Evolutionary conservation across 106 monocot species (phyloP).

Genomic region (Platanthera guangdongensis): DNA sequence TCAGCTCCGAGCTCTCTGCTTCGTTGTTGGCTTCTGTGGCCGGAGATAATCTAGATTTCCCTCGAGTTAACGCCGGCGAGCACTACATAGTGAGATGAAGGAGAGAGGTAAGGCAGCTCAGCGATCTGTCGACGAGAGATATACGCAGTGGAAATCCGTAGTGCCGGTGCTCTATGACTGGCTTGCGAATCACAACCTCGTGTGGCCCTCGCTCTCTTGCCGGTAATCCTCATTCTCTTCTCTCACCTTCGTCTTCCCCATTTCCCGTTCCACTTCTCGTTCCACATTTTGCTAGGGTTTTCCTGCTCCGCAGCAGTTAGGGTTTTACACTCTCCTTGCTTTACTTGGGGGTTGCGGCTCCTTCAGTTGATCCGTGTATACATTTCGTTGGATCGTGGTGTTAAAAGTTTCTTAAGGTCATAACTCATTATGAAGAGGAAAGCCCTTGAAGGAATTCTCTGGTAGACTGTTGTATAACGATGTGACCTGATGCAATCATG

Average conservation of each 20-base stretch:
- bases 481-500: no score
- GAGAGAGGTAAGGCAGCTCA: slow-evolving; percentile 32
- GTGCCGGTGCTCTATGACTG: slow-evolving; percentile 99
- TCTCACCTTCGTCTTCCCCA: not conserved
- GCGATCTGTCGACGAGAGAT: slow-evolving; percentile 66
- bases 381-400: not conserved
- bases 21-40: no score
- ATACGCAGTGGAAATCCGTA: slow-evolving; percentile 90
- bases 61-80: not conserved
- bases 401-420: no score
- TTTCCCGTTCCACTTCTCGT: not conserved
- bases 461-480: no score
- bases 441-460: no score
- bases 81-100: slow-evolving; percentile 36
- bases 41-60: no score
- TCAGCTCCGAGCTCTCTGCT: no score
- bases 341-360: not conserved
- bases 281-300: not conserved
- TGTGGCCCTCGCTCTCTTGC: slow-evolving; percentile 97
- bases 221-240: slow-evolving; percentile 27
- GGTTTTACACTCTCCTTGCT: not conserved
- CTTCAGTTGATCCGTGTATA: not conserved
- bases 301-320: not conserved
- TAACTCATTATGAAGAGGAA: no score
- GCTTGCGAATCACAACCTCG: slow-evolving; percentile 97